Base-by-base conservation (phyloP, 768 basidiomycete species). In the Krasilnikovozyma curviuscula region DNA sequence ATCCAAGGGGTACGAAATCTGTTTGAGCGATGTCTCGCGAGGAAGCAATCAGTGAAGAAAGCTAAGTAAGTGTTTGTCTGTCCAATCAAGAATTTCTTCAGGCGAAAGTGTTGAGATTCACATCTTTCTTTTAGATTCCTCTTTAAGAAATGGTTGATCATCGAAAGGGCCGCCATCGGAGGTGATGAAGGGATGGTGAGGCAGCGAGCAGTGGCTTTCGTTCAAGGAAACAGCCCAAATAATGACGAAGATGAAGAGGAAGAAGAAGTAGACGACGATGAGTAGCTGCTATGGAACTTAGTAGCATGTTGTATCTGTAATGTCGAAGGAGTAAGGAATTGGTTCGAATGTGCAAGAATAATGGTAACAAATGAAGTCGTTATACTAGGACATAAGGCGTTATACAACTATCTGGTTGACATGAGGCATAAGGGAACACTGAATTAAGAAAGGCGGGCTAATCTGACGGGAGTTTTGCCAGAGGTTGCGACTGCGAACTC, bases 141-240 rank as follows among this genome's bases (percentile, higher is more conserved):
- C 65, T 97, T 98, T 74, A 98, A 98, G 67, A 95, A 95, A 64
- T 93, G 89, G 84, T 70, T 97, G 28, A 78, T 78, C 50, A 65
- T 93, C 32, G 93, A 97, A 64, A 76, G 74, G 56, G 73, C 76
- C 55, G 50, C 45, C 13, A 19, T 40, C 12, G 45, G 45, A 24
- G 93, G 91, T 4, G 83, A 93, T 57, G 83, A 81, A 50, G 72
- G 73, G 27, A 61, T 62, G 39, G 89, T 93, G 39, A 98, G 95
- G 69, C 69, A 75, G 55, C 83, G 80, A 61, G 93, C 93, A 12
- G 67, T 86, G 34, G 86, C 84, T 63, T 98, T 86, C 86, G 64
- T 66, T 3, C 28, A 54, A 52, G 54, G 47, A 13, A 59, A 63
- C 51, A 27, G 40, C 40, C 23, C 44, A 55, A 54, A 44, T 18